Base-by-base conservation (phyloP, 768 basidiomycete genomes). In the Mycena rebaudengoi region DNA sequence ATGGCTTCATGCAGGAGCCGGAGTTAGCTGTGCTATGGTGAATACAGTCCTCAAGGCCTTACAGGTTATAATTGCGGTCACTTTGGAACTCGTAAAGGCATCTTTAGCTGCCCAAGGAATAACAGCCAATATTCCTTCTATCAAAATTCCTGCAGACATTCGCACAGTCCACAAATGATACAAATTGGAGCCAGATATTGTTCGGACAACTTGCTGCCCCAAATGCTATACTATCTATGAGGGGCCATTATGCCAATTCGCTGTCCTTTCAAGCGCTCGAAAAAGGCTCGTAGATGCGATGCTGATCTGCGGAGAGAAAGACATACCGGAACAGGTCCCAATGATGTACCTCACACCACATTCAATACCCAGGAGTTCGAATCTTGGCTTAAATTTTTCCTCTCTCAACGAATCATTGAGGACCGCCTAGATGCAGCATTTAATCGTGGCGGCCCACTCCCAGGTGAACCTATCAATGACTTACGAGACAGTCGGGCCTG, bases 401-500 rank as follows among this genome's bases (percentile, higher is more conserved):
- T 62, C 32, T 62, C 60, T 12, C 50, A 54, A 52, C 3, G 23
- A 12, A 23, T 33, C n/a, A 62, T 62, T 28, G 60, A 62, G 14
- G 60, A 62, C 21, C 30, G 35, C 21, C 39, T 62, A 32, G 60
- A 41, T 18, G 5, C 23, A 11, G 43, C 50, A 25, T 33, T 53
- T 11, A 45, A 46, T 20, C 5, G 44, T 16, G 18, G 7, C 18
- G 16, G 6, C 25, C 32, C 51, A 1, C 14, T 6, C 13, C 20
- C n/a, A 18, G 61, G 52, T 1, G 43, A 35, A 5, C 50, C 30
- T 16, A 66, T 66, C 11, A 20, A 54, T 45, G 60, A 54, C 28
- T 33, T 63, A 16, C 55, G 56, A 12, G 65, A 66, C 32, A 63
- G 55, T 43, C 68, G 21, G 50, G 43, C 50, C 20, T 70, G 69